phyloP scores from a whole-genome alignment of 73 alveolate species.

The Paramecium sexaurelia region DNA sequence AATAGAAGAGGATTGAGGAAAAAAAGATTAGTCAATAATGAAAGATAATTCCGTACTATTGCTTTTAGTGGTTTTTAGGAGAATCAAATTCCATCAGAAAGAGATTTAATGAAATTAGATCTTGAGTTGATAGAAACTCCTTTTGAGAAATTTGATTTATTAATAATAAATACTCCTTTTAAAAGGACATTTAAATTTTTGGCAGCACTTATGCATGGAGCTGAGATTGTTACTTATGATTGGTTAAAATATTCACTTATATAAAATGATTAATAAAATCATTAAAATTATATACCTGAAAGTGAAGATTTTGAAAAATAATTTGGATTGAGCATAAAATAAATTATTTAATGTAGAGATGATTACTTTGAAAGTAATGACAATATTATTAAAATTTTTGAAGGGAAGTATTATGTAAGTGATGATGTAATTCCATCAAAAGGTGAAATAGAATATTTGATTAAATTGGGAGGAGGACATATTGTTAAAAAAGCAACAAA shows the following conservation, averaged over 20 bases:
- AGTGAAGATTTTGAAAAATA: slow-evolving; percentile 14
- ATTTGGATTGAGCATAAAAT: slow-evolving; percentile 41
- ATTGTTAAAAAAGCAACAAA: neutral
- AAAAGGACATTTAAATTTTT: slow-evolving; percentile 46
- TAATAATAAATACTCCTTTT: neutral
- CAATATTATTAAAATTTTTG: neutral
- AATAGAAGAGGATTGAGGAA: slow-evolving; percentile 33
- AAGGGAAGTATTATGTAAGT: neutral
- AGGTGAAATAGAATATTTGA: slow-evolving; percentile 2
- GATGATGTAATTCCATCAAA: slow-evolving; percentile 10
- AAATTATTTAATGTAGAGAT: neutral
- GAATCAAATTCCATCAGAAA: neutral
- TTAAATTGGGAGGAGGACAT: slow-evolving; percentile 24
- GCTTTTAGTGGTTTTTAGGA: slow-evolving; percentile 22
- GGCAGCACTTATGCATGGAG: slow-evolving; percentile 2
- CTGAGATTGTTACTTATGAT: neutral
- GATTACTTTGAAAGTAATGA: slow-evolving; percentile 27
- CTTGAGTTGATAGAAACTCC: neutral
- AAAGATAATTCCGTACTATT: neutral
- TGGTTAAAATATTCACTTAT: neutral
- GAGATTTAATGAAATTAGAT: neutral
- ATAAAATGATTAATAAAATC: neutral
- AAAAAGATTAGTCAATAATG: neutral
- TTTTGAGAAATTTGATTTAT: slow-evolving; percentile 18
- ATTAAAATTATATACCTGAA: slow-evolving; percentile 14